Conservation (phyloP, 441 rosid species). For the Populus hybrid region DNA sequence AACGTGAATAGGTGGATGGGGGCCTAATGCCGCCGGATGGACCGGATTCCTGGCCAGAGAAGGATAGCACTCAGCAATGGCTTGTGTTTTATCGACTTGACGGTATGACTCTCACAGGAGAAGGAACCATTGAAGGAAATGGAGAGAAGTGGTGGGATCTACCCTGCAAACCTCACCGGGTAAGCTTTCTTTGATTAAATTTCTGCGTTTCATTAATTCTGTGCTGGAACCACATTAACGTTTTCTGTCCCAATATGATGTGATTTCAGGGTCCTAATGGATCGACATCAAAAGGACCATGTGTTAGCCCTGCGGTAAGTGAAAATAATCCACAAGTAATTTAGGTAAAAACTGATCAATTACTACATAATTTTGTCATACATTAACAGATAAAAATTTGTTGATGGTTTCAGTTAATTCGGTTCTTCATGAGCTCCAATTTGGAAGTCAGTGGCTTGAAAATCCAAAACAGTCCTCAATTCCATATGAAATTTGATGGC, state of each 20-base stretch:
- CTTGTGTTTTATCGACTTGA: slow-evolving; percentile 79
- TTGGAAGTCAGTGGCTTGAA: slow-evolving; percentile 57
- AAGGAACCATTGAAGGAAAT: slow-evolving; percentile 90
- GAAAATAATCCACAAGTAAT: neutral
- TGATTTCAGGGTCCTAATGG: slow-evolving; percentile 69
- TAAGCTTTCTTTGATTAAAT: slow-evolving; percentile 23
- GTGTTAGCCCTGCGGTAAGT: slow-evolving; percentile 90
- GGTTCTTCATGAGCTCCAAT: slow-evolving; percentile 94
- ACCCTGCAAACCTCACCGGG: slow-evolving; percentile 98
- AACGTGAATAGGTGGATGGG: slow-evolving; percentile 61
- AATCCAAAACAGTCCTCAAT: slow-evolving; percentile 91
- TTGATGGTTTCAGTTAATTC: slow-evolving; percentile 50
- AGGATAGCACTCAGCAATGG: slow-evolving; percentile 84
- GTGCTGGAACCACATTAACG: neutral
- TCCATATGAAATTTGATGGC: slow-evolving; percentile 96
- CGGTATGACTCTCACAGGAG: slow-evolving; percentile 61
- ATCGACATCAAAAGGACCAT: slow-evolving; percentile 55
- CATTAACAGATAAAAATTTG: neutral
- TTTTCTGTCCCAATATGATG: neutral
- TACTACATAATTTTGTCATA: neutral
- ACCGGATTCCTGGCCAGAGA: slow-evolving; percentile 81
- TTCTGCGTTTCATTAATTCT: neutral
- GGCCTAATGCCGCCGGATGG: slow-evolving; percentile 88
- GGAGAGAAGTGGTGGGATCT: slow-evolving; percentile 99
- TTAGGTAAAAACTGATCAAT: neutral